phyloP scores from a whole-genome alignment of 441 rosid genomes.

The Populus tomentosa region DNA sequence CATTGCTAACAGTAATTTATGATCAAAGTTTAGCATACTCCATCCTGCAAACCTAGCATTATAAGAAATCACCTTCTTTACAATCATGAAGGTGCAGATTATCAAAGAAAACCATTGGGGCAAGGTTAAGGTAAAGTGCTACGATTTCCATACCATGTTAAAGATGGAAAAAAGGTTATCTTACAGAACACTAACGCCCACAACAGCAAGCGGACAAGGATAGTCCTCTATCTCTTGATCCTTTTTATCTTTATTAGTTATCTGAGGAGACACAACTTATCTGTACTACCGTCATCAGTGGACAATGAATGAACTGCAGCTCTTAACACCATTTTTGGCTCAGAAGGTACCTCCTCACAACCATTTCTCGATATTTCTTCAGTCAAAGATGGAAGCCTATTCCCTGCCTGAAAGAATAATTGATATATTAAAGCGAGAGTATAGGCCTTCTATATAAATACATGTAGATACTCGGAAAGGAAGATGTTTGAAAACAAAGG shows the following conservation, averaged over 20 bases:
- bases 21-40: not conserved
- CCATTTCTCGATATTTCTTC: constrained; percentile 54
- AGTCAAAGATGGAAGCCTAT: constrained; percentile 40
- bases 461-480: not conserved
- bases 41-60: not conserved
- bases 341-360: constrained; percentile 20
- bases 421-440: not conserved
- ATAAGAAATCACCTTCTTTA: not conserved
- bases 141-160: not conserved
- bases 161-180: constrained; percentile 2
- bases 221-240: constrained; percentile 46
- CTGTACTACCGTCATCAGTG: constrained; percentile 15
- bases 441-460: not conserved
- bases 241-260: constrained; percentile 22
- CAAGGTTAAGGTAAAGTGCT: not conserved
- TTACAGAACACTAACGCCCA: constrained; percentile 36
- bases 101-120: not conserved
- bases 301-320: constrained; percentile 21
- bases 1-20: not conserved
- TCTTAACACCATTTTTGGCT: constrained; percentile 20
- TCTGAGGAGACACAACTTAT: constrained; percentile 7
- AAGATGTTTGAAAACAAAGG: not conserved
- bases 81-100: not conserved
- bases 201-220: constrained; percentile 23
- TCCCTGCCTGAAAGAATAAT: constrained; percentile 39